Evolutionary conservation across 1,284 basidiomycete species (phyloP).

Genomic region (Chalciporus sp.): DNA sequence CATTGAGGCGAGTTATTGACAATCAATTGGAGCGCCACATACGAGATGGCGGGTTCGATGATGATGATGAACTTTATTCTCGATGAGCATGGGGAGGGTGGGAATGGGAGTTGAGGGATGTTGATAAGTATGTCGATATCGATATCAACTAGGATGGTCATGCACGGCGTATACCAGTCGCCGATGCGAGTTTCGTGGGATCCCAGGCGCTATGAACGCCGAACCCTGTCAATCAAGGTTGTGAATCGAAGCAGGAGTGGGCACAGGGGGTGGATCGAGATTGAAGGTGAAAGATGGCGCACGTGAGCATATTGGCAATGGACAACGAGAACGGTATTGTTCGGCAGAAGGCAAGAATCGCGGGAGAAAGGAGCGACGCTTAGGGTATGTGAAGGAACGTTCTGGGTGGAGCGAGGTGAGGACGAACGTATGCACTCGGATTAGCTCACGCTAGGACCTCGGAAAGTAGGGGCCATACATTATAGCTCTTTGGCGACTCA

Average conservation of each 20-base stretch:
- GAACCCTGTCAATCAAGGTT: constrained; percentile 2
- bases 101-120: background rate
- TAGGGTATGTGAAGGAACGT: background rate
- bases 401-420: no score
- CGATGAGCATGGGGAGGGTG: no score
- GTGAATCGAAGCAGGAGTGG: constrained; percentile 9
- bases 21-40: background rate
- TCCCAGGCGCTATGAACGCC: constrained; percentile 17
- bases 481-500: background rate
- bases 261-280: background rate
- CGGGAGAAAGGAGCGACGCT: background rate
- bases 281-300: background rate
- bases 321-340: background rate
- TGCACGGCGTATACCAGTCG: background rate
- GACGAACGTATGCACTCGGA: no score
- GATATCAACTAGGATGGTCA: background rate
- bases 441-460: no score
- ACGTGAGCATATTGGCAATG: background rate
- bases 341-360: background rate
- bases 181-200: constrained; percentile 5
- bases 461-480: no score
- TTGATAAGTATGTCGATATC: background rate
- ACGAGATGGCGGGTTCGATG: background rate
- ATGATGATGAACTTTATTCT: no score
- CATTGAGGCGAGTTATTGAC: background rate